Base-by-base conservation (phyloP, 768 basidiomycete species). In the Hydnomerulius pinastri region DNA sequence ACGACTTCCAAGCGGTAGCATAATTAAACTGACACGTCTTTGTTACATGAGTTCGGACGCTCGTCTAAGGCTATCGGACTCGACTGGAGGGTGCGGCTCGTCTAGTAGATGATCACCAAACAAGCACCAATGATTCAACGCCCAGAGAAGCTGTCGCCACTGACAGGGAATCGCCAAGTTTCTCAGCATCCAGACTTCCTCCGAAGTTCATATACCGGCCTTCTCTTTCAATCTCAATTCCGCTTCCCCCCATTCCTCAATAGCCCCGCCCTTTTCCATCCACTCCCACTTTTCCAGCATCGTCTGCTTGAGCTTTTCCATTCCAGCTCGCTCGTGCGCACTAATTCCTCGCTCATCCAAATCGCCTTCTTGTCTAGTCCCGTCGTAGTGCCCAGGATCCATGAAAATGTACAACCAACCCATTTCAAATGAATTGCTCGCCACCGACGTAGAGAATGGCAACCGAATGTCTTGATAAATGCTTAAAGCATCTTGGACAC, bases 311-410 rank as follows among this genome's bases (percentile, higher is more conserved):
- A 59, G 21, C 1, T 10, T 17, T 6, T 58, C 48, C 41, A 68
- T 53, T 3, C 60, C 59, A 36, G 56, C 57, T 18, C 30, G 43
- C 49, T 58, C 62, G 12, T 50, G 36, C 12, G 25, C 43, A 29
- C 53, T 11, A 7, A 61, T 39, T 0, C 52, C 52, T 1, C 23
- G 38, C 12, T 49, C 57, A 13, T 59, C 57, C 28, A 46, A 4
- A 25, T 53, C 56, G 1, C 36, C 53, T 3, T 24, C 46, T 7
- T 18, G 40, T 39, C 54, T 38, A 27, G 42, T 43, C 20, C 67
- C 67, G 13, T 65, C 62, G 27, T 61, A 67, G 35, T 46, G 56
- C 11, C 53, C 64, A 0, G 58, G 55, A 9, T 32, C 51, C 37
- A 43, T 33, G 46, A 70, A 62, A 4, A 47, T 6, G 28, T 43